phyloP scores from a whole-genome alignment of 225 moss, liverwort and hornwort genomes.

The Anthoceros angustus region DNA sequence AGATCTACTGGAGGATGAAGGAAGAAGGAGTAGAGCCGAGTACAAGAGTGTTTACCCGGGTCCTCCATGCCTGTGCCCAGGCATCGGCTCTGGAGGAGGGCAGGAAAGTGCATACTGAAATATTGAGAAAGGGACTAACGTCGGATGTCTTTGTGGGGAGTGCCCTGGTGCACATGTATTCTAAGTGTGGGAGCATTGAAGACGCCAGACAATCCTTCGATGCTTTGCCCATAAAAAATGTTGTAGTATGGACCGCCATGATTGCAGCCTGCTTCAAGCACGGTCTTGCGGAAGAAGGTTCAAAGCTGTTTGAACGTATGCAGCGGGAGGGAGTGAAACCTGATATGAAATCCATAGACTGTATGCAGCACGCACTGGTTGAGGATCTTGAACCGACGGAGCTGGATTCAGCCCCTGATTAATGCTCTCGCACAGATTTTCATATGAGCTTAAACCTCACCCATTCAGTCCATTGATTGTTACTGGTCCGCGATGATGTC shows the following conservation, averaged over 20 bases:
- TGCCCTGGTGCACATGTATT: constrained; percentile 7
- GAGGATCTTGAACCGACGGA: not conserved
- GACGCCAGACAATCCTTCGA: constrained; percentile 1
- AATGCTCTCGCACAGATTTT: too few species aligned
- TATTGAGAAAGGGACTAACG: not conserved
- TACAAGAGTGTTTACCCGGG: not conserved
- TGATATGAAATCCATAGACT: not conserved
- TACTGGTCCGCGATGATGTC: not conserved
- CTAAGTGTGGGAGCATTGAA: constrained; percentile 6
- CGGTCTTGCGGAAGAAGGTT: not conserved
- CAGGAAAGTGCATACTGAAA: not conserved
- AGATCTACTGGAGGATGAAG: not conserved
- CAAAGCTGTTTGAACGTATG: not conserved
- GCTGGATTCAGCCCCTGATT: not conserved
- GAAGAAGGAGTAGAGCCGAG: not conserved
- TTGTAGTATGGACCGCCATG: not conserved
- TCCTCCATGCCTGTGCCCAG: constrained; percentile 4
- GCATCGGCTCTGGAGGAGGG: constrained; percentile 2
- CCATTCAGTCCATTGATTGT: too few species aligned
- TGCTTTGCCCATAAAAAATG: not conserved
- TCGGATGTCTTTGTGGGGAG: constrained; percentile 5
- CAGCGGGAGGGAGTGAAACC: not conserved
- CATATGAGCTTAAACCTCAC: too few species aligned
- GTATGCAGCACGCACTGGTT: not conserved
- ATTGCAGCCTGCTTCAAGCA: not conserved